Percentiles rank a stretch among this genome's conserved stretches.
Conservation (phyloP, 805 yeast genomes). For the Saccharomyces kudriavzevii region DNA sequence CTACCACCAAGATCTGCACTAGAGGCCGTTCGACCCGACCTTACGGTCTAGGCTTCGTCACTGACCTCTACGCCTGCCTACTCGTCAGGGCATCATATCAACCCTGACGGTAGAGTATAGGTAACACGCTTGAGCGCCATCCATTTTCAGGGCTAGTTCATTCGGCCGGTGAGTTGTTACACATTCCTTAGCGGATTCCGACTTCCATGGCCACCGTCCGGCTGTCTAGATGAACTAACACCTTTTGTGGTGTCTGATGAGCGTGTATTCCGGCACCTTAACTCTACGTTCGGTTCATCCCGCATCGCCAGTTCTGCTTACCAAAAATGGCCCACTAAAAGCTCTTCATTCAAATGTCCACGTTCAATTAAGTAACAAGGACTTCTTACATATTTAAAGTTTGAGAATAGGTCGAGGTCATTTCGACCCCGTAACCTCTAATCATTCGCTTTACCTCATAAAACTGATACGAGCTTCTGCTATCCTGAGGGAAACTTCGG, state of each 20-base stretch:
- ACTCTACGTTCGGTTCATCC: constrained; percentile 37
- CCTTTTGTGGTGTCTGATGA: constrained; percentile 40
- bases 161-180: constrained; percentile 47
- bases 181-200: constrained; percentile 51
- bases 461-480: constrained; percentile 37
- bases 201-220: constrained; percentile 49
- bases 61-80: constrained; percentile 38
- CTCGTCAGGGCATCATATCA: constrained; percentile 33
- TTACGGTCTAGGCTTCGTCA: constrained; percentile 36
- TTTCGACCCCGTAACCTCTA: constrained; percentile 36
- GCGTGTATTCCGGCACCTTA: constrained; percentile 37
- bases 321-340: constrained; percentile 41
- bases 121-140: constrained; percentile 36
- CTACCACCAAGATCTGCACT: constrained; percentile 39
- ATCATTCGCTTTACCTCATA: constrained; percentile 37
- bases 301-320: constrained; percentile 43
- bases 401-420: constrained; percentile 36
- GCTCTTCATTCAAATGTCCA: constrained; percentile 37
- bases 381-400: constrained; percentile 37
- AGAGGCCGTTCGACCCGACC: constrained; percentile 36
- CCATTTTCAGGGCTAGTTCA: constrained; percentile 40
- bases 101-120: constrained; percentile 36
- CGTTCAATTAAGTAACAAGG: constrained; percentile 37
- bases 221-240: constrained; percentile 38
- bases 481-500: constrained; percentile 38